These are phyloP conservation scores for Phialophora expanda DNA, from an alignment of 2,329 filamentous ascomycete species.

Conservation along the genomic window DNA sequence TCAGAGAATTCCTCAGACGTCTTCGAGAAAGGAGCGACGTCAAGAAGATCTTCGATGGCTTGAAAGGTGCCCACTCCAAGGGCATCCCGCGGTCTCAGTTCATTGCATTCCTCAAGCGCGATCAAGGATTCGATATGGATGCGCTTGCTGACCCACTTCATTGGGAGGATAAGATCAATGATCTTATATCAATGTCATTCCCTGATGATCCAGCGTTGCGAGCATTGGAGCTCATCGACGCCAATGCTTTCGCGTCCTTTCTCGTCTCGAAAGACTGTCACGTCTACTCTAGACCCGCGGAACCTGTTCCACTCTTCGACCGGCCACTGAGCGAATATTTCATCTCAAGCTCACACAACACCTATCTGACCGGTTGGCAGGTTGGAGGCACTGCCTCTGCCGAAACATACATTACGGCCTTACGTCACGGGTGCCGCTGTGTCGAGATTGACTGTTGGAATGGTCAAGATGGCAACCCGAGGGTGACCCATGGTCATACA, in stretches of 20 bases:
- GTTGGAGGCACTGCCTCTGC: conserved; percentile 88
- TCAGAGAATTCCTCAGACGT: conserved; percentile 79
- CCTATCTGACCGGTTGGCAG: conserved; percentile 90
- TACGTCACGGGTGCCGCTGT: conserved; percentile 88
- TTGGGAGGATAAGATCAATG: conserved; percentile 36
- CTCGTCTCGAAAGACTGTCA: conserved; percentile 76
- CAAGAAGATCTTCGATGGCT: conserved; percentile 69
- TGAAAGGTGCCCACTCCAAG: conserved; percentile 61
- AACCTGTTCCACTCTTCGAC: conserved; percentile 70
- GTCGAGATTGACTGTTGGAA: conserved; percentile 99
- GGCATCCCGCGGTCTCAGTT: conserved; percentile 78
- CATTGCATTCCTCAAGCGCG: conserved; percentile 71
- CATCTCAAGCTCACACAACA: conserved; percentile 98
- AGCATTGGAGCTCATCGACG: conserved; percentile 62
- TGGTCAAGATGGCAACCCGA: conserved; percentile 81
- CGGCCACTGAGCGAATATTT: conserved; percentile 95
- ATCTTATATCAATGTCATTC: conserved; percentile 31
- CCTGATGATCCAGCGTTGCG: conserved; percentile 21
- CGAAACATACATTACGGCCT: conserved; percentile 89
- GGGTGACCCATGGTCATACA: conserved; percentile 89
- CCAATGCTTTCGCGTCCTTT: conserved; percentile 78
- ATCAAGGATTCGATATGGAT: conserved; percentile 78
- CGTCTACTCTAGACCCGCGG: conserved; percentile 63
- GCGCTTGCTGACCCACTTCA: conserved; percentile 52
- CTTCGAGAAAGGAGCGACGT: conserved; percentile 87